A percentile compares a stretch with the other conserved stretches of the same genome.
phyloP scores from a whole-genome alignment of 805 yeast genomes.

The Saturnispora hagleri region DNA sequence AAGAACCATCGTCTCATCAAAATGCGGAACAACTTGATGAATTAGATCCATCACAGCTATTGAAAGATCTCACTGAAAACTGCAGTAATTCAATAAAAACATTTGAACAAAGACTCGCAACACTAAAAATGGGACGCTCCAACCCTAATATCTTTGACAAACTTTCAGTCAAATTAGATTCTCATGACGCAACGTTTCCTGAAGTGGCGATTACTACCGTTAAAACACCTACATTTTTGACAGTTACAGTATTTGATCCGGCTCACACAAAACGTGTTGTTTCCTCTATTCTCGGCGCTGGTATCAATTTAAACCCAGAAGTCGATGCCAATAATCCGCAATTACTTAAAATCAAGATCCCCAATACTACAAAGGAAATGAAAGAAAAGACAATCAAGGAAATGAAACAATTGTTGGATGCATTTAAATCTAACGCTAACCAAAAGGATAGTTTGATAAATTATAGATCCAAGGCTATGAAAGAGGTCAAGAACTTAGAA shows the following conservation, averaged over 20 bases:
- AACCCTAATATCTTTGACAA: slow-evolving; percentile 59
- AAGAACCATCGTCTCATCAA: slow-evolving; percentile 5
- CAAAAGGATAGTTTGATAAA: slow-evolving; percentile 43
- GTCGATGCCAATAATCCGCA: slow-evolving; percentile 64
- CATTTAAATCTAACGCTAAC: slow-evolving; percentile 42
- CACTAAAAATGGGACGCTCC: slow-evolving; percentile 59
- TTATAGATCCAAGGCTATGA: slow-evolving; percentile 50
- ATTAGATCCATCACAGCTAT: slow-evolving; percentile 27
- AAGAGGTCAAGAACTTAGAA: slow-evolving; percentile 37
- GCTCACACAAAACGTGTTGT: slow-evolving; percentile 57
- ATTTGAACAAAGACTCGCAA: slow-evolving; percentile 49
- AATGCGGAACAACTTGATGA: slow-evolving; percentile 18
- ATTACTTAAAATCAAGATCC: slow-evolving; percentile 62
- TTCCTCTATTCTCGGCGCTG: slow-evolving; percentile 59
- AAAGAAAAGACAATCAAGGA: slow-evolving; percentile 45
- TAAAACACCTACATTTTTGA: slow-evolving; percentile 53
- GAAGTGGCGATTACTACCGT: slow-evolving; percentile 62
- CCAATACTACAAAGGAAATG: slow-evolving; percentile 64
- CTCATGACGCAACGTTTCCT: slow-evolving; percentile 39
- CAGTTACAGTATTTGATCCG: slow-evolving; percentile 86
- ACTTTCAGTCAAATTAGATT: slow-evolving; percentile 41
- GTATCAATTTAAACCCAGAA: slow-evolving; percentile 73
- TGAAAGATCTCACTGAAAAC: slow-evolving; percentile 30
- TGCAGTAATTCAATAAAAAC: slow-evolving; percentile 42
- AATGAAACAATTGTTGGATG: slow-evolving; percentile 59